phyloP scores from a whole-genome alignment of 129 eudicot species.

The Pseudognaphalium luteoalbum region DNA sequence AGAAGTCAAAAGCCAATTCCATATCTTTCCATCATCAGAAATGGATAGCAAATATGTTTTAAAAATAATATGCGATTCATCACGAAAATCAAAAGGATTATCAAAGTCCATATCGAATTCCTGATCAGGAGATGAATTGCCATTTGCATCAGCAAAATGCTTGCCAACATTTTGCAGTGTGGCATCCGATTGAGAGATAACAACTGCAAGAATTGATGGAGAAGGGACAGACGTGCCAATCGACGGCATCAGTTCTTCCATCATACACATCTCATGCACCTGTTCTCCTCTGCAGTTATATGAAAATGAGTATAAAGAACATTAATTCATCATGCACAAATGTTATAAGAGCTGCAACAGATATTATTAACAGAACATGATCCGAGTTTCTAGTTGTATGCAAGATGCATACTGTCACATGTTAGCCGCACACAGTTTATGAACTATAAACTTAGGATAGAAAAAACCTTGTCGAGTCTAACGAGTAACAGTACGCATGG shows the following conservation, averaged over 20 bases:
- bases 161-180: constrained; percentile 67
- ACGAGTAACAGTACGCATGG: not conserved
- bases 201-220: constrained; percentile 80
- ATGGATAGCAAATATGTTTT: constrained; percentile 79
- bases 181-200: constrained; percentile 67
- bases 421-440: no score
- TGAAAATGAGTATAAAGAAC: constrained; percentile 35
- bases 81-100: constrained; percentile 75
- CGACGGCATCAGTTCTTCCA: constrained; percentile 91
- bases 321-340: not conserved
- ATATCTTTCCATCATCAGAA: constrained; percentile 93
- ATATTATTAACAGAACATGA: not conserved
- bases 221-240: constrained; percentile 75
- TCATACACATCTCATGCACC: constrained; percentile 66
- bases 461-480: not conserved
- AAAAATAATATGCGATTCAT: constrained; percentile 59
- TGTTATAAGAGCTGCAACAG: not conserved
- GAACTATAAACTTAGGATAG: no score
- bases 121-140: constrained; percentile 39
- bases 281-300: constrained; percentile 78
- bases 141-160: constrained; percentile 53
- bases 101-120: constrained; percentile 74
- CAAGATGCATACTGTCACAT: not conserved
- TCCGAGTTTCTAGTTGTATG: not conserved
- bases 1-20: constrained; percentile 90